Base-by-base conservation (phyloP, 2,329 filamentous ascomycete species). In the Pseudopithomyces maydicus region DNA sequence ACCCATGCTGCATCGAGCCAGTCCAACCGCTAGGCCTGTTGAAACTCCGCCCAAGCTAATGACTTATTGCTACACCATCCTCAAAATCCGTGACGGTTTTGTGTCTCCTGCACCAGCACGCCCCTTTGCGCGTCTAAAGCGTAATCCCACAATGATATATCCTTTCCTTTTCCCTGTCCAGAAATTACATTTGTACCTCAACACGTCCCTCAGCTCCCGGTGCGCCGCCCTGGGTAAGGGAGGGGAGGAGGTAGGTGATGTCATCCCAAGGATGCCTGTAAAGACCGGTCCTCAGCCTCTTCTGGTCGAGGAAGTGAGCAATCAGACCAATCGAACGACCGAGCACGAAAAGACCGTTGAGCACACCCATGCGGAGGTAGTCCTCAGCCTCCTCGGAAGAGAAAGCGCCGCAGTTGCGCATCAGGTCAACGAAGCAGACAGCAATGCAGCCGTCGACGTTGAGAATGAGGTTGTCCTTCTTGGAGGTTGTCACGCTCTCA, bases 391-490 rank as follows among this genome's bases (percentile, higher is more conserved):
- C 95, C 81, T 99, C 95, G 47, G 88, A 78, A 67, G 90, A 94
- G 87, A 99, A 99, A 54, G 95, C 94, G 78, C 95, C 95, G 78
- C 93, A 97, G 87, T 97, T 97, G 81, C 95, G 91, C 81, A 99
- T 85, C 63, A 99, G 85, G 75, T 99, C 95, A 66, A 99, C 93
- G 77, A 99, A 99, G 89, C 93, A 97, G 78, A 99, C 95, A 67
- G 95, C 95, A 74, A 99, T 90, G 79, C 92, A 97, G 72, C 95
- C 95, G 77, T 98, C 95, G 58, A 99, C 95, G 85, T 99, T 99
- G 74, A 99, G 89, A 72, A 99, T 99, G 69, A 99, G 88, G 86
- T 98, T 99, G 84, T 99, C 95, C 87, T 99, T 99, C 91, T 99
- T 99, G 66, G 92, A 97, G 49, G 95, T 99, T 54, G 95, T 99